Percentiles rank a stretch among this genome's conserved stretches.
phyloP scores from a whole-genome alignment of 345 rosid species.

The Gossypium anomalum region DNA sequence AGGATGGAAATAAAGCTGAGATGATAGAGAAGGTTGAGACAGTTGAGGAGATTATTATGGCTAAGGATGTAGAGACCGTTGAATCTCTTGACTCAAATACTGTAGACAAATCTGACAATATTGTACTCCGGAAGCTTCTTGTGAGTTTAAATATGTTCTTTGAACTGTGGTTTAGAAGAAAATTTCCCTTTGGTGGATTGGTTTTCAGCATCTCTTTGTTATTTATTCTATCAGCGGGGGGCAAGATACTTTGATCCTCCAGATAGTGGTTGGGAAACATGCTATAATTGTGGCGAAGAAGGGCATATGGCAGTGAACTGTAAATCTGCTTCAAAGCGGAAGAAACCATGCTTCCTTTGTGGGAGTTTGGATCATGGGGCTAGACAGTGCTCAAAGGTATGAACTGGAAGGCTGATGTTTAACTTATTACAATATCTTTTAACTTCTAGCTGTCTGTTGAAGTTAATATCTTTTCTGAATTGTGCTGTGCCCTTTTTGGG shows the following conservation, averaged over 20 bases:
- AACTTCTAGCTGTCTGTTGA: background rate
- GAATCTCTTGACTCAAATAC: constrained; percentile 25
- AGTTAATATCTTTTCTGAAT: background rate
- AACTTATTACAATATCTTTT: background rate
- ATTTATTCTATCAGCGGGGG: constrained; percentile 68
- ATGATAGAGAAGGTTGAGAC: constrained; percentile 22
- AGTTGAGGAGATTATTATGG: constrained; percentile 31
- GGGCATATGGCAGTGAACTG: constrained; percentile 87
- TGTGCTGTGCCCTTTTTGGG: background rate
- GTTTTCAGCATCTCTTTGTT: constrained; percentile 24
- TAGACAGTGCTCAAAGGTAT: constrained; percentile 74
- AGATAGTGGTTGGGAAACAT: constrained; percentile 55
- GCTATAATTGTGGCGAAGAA: constrained; percentile 86
- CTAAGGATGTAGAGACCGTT: constrained; percentile 19
- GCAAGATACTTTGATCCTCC: constrained; percentile 93
- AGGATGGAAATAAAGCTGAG: constrained; percentile 36
- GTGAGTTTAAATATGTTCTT: constrained; percentile 60
- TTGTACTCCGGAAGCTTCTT: constrained; percentile 85
- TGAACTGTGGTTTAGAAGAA: constrained; percentile 20
- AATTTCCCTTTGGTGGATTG: constrained; percentile 17
- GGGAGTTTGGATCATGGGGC: constrained; percentile 85
- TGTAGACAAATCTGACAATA: constrained; percentile 42
- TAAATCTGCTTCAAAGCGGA: constrained; percentile 48
- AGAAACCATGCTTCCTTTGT: constrained; percentile 79
- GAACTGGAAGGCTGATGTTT: background rate